Conservation (phyloP, 345 rosid species). For the thale cress (Arabidopsis thaliana) region TAIR10.1 NC_003070.9:29512001-29512500, state of each 20-base stretch:
- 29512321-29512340: conserved; percentile 83
- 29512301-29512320: conserved; percentile 44
- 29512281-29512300: conserved; percentile 31
- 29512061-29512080: background rate
- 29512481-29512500: conserved; percentile 8
- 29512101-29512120: background rate
- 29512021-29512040: conserved; percentile 90
- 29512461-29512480: conserved; percentile 70
- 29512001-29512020: conserved; percentile 87
- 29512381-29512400: conserved; percentile 58
- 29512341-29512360: conserved; percentile 69
- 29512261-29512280: conserved; percentile 83
- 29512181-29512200: conserved; percentile 68
- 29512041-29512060: background rate
- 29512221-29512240: conserved; percentile 84
- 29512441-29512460: conserved; percentile 57
- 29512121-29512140: conserved; percentile 86
- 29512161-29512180: conserved; percentile 81
- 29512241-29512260: conserved; percentile 91
- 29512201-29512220: conserved; percentile 84
- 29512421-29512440: conserved; percentile 75
- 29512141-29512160: conserved; percentile 77
- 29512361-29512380: conserved; percentile 73
- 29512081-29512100: background rate
- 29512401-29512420: conserved; percentile 75